phyloP scores from a whole-genome alignment of 1,284 basidiomycete genomes.

The Grifola frondosa region DNA sequence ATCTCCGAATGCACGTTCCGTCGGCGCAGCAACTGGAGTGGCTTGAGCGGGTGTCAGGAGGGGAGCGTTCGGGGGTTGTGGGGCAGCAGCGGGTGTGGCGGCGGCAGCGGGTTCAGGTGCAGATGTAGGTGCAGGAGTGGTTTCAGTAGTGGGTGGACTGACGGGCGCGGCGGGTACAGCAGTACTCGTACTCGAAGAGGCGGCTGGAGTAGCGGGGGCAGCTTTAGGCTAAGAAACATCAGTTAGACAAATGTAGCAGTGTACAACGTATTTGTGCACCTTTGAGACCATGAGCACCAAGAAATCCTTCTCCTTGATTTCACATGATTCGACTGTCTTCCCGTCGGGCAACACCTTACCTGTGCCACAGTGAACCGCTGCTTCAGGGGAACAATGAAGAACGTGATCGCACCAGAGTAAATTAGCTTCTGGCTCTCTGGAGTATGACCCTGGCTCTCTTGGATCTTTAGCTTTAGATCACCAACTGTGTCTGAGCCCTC shows the following conservation, averaged over 20 bases:
- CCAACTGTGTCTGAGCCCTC: conserved; percentile 77
- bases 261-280: no score
- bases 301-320: conserved; percentile 99
- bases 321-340: conserved; percentile 85
- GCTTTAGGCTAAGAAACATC: conserved; percentile 60
- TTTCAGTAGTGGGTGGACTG: conserved; percentile 28
- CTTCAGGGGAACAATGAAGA: background rate
- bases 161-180: conserved; percentile 33
- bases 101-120: conserved; percentile 36
- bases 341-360: conserved; percentile 92
- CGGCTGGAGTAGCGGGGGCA: conserved; percentile 33
- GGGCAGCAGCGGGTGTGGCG: conserved; percentile 35
- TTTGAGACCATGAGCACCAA: conserved; percentile 98
- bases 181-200: conserved; percentile 29
- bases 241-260: no score
- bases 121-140: conserved; percentile 30
- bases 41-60: conserved; percentile 37
- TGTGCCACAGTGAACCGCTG: conserved; percentile 29
- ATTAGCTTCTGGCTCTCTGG: conserved; percentile 89
- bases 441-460: conserved; percentile 73
- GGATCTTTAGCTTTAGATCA: conserved; percentile 86
- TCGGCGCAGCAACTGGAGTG: conserved; percentile 35
- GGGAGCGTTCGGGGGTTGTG: conserved; percentile 35
- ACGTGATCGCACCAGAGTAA: conserved; percentile 73
- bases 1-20: conserved; percentile 47